phyloP scores from a whole-genome alignment of 345 rosid species.

The Microthlaspi erraticum region DNA sequence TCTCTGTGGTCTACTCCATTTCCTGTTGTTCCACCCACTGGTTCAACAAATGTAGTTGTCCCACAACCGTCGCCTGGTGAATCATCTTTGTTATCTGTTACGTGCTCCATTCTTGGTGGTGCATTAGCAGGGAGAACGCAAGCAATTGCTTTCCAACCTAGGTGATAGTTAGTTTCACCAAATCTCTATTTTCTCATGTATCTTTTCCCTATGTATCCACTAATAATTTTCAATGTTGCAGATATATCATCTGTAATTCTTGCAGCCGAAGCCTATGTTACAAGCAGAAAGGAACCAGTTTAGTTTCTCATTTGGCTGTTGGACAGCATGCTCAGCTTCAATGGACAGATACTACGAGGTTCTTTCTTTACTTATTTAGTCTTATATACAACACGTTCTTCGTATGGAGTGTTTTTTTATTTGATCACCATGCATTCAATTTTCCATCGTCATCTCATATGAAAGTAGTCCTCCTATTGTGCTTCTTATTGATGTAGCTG shows the following conservation, averaged over 20 bases:
- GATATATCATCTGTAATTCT: conserved; percentile 87
- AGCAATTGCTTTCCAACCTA: conserved; percentile 89
- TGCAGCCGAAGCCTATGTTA: conserved; percentile 78
- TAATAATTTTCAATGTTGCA: conserved; percentile 43
- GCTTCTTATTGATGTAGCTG: conserved; percentile 26
- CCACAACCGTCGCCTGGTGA: conserved; percentile 68
- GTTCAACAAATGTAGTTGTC: conserved; percentile 76
- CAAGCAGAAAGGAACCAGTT: conserved; percentile 88
- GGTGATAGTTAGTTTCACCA: conserved; percentile 47
- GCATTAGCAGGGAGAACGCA: conserved; percentile 74
- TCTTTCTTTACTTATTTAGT: conserved; percentile 30
- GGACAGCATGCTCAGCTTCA: conserved; percentile 87
- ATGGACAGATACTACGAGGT: conserved; percentile 87
- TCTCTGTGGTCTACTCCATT: conserved; percentile 78
- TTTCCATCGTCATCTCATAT: conserved; percentile 9
- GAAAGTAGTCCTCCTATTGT: conserved; percentile 4
- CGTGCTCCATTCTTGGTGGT: conserved; percentile 68
- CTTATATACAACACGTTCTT: conserved; percentile 10
- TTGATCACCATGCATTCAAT: neutral
- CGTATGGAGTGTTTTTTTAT: conserved; percentile 5
- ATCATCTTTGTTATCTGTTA: conserved; percentile 75
- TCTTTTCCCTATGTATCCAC: conserved; percentile 27
- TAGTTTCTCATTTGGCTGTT: conserved; percentile 61
- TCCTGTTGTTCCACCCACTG: conserved; percentile 80
- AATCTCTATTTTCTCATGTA: conserved; percentile 18